These are phyloP conservation scores for Madurella mycetomatis DNA, from an alignment of 2,329 filamentous ascomycete genomes.

Conservation along the genomic window DNA sequence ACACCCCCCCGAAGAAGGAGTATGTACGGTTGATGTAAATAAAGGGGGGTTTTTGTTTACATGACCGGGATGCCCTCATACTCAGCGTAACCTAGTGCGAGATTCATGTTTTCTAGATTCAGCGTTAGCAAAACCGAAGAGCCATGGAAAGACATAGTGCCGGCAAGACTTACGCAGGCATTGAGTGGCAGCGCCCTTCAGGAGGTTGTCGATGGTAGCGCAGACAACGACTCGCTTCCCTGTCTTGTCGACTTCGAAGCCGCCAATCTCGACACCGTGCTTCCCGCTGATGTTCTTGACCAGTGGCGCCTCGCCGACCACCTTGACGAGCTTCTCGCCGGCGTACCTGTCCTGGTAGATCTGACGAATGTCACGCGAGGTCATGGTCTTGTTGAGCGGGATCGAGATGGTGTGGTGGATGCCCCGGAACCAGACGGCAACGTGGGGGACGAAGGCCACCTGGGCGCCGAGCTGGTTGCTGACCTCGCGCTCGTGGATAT, in stretches of 20 bases:
- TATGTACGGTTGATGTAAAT: not conserved
- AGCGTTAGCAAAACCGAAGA: slow-evolving; percentile 5
- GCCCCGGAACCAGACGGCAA: slow-evolving; percentile 95
- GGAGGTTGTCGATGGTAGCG: slow-evolving; percentile 86
- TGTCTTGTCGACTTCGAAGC: slow-evolving; percentile 84
- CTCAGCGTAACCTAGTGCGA: slow-evolving; percentile 82
- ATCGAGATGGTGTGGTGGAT: slow-evolving; percentile 91
- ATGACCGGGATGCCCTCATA: slow-evolving; percentile 75
- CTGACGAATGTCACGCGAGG: slow-evolving; percentile 84
- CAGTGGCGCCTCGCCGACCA: slow-evolving; percentile 78
- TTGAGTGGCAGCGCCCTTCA: slow-evolving; percentile 90
- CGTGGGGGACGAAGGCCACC: slow-evolving; percentile 87
- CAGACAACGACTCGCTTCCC: slow-evolving; percentile 94
- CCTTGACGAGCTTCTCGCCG: slow-evolving; percentile 90
- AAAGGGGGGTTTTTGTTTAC: slow-evolving; percentile 26
- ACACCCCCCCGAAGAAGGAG: not conserved
- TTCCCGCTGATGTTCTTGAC: slow-evolving; percentile 81
- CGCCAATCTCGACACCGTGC: slow-evolving; percentile 90
- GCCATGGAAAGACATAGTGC: not conserved
- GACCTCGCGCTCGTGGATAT: slow-evolving; percentile 93
- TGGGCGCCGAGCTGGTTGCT: slow-evolving; percentile 67
- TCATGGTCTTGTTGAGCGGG: slow-evolving; percentile 80
- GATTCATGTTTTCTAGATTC: slow-evolving; percentile 78
- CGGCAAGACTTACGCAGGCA: slow-evolving; percentile 70
- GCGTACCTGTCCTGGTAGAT: slow-evolving; percentile 95